Percentiles rank a stretch among this genome's conserved stretches.
These are phyloP conservation scores for Sclerospora graminicola DNA, from an alignment of 352 stramenopile genomes.

Conservation along the genomic window DNA sequence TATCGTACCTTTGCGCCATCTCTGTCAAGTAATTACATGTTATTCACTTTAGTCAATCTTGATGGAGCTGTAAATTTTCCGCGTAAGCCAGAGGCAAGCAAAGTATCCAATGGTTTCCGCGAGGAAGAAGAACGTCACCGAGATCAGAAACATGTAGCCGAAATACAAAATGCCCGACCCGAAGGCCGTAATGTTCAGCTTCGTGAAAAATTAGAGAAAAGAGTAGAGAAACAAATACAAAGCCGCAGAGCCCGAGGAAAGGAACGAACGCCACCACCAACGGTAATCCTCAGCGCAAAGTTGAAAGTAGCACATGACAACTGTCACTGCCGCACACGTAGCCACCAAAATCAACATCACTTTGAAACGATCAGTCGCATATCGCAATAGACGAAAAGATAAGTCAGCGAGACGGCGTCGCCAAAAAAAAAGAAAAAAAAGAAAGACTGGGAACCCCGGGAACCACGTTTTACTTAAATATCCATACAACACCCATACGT, in stretches of 20 bases:
- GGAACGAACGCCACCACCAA: conserved; percentile 96
- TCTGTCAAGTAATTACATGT: too few relatives aligned
- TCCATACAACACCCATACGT: conserved; percentile 26
- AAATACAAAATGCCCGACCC: conserved; percentile 96
- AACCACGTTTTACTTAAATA: conserved; percentile 24
- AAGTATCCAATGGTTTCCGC: conserved; percentile 96
- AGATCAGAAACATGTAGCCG: conserved; percentile 99
- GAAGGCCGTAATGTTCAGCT: conserved; percentile 94
- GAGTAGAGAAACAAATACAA: conserved; percentile 99
- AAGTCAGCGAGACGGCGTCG: conserved; percentile 17
- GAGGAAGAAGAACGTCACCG: conserved; percentile 95
- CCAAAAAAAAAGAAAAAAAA: too few relatives aligned
- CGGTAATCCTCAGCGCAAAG: conserved; percentile 99
- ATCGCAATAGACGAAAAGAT: conserved; percentile 24
- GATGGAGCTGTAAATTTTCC: conserved; percentile 97
- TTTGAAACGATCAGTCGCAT: conserved; percentile 80
- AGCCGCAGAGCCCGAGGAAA: conserved; percentile 92
- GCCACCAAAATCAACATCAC: conserved; percentile 96
- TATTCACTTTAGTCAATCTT: conserved; percentile 93
- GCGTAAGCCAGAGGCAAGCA: conserved; percentile 97
- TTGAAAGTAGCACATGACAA: conserved; percentile 99
- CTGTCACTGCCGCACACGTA: conserved; percentile 97
- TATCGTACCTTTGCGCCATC: too few relatives aligned
- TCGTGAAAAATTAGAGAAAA: conserved; percentile 97
- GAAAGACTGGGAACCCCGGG: conserved; percentile 27